Evolutionary conservation across 768 basidiomycete species (phyloP), one percentile per base, ranked within the genome.

Genomic region (Termitomyces heimii): DNA sequence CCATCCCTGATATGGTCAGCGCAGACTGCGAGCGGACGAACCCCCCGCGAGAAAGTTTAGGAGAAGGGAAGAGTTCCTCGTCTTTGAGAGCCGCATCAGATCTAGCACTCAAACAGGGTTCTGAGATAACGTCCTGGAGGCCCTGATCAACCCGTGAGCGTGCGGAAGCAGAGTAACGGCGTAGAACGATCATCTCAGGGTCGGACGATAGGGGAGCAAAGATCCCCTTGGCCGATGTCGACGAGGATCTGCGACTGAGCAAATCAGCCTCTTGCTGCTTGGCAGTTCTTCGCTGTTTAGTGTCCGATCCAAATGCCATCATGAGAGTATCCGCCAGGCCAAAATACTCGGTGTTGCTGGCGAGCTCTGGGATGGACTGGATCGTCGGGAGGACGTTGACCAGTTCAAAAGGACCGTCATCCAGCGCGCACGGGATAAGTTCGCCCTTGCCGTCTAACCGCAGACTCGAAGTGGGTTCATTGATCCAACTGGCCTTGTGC

Each of bases 61-160:
- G 77, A 20, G 76, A 74, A 63, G 81, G 80, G 69, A 87, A 86
- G 52, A 89, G 73, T 57, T 83, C 82, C 64, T 84, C 82, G 54
- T 86, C 85, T 56, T 79, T 82, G 40, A 77, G 75, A 54, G 75
- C 80, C 8, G 86, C 86, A 53, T 86, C 79, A 47, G 79, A 80
- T 43, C 94, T 82, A 16, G 86, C 88, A 2, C 81, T 77, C 28
- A 86, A 70, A 60, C 89, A 88, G 24, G 77, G 75, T 58, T 87
- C 84, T 12, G 92, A 94, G 63, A 88, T 84, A 56, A 97, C 83
- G 65, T 96, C 94, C 46, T 81, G 78, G 18, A 98, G 73, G 12
- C 84, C 85, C 44, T 86, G 82, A 64, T 96, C 94, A 51, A 92
- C 84, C 40, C 83, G 81, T 29, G 79, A 76, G 47, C 92, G 85